Evolutionary conservation across 2,329 filamentous ascomycete genomes (phyloP), one percentile per base, ranked within the genome.

Genomic region (Neurospora crassa): DNA sequence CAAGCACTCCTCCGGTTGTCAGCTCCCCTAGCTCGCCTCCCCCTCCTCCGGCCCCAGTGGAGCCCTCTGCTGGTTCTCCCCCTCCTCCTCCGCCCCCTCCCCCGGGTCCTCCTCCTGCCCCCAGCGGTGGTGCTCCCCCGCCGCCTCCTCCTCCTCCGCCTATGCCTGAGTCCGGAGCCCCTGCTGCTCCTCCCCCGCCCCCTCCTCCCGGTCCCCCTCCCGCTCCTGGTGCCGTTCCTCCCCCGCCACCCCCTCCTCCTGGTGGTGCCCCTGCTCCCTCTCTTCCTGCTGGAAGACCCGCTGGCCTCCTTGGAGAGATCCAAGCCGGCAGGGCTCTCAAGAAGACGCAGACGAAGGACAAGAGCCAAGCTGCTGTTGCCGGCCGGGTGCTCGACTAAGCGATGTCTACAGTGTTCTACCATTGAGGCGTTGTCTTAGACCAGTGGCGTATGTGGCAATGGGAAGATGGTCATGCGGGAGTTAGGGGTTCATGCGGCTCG

Each of bases 291-390:
- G 86, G 83, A 0, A 84, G 86, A 40, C 40, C 40, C 40, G 78
- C 87, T 24, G 89, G 89, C 0, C 85, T 99, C 77, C 81, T 99
- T 74, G 90, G 90, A 72, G 89, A 97, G 79, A 98, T 99, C 73
- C 90, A 95, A 78, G 83, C 89, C 73, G 95, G 96, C 63, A 94
- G 81, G 81, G 81, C 89, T 2, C 83, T 99, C 78, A 94, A 87
- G 84, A 98, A 98, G 86, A 93, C 94, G 34, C 84, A 91, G 79
- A 98, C 96, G 0, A 94, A 93, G 81, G 96, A 99, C 81, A 90
- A 90, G 80, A 97, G 94, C 81, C 81, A 77, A 68, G 87, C 92
- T 69, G 80, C 89, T 69, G 85, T 90, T 71, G 92, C 93, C 29
- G 95, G 95, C n/a, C 88, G 89, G 73, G 94, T 97, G 72, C 80